Evolutionary conservation across 2,329 filamentous ascomycete genomes (phyloP).

Genomic region (Venturia nashicola): DNA sequence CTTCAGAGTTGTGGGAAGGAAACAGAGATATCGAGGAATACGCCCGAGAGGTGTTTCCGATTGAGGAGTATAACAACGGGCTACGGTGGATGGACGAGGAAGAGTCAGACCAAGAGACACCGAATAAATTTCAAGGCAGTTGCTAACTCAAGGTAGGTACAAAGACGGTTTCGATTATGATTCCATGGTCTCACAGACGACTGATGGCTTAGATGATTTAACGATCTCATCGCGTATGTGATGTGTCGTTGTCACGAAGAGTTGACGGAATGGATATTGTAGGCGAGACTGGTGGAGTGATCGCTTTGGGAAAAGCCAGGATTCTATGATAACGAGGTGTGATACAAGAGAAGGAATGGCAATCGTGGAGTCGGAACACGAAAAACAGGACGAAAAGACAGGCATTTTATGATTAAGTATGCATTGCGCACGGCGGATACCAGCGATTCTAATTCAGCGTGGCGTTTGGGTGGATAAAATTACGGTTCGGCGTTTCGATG

Average conservation of each 20-base stretch:
- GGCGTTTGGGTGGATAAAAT: background rate
- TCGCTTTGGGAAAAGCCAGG: background rate
- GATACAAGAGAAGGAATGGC: background rate
- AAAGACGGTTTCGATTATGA: conserved; percentile 1
- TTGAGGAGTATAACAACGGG: conserved; percentile 91
- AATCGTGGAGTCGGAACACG: background rate
- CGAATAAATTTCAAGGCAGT: background rate
- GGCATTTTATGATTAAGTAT: background rate
- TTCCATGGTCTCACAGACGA: background rate
- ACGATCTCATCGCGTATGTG: background rate
- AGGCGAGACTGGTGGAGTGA: background rate
- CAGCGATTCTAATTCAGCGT: background rate
- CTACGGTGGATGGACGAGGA: conserved; percentile 74
- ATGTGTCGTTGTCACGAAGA: background rate
- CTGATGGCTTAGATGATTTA: background rate
- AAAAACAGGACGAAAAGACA: background rate
- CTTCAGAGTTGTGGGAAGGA: conserved; percentile 80
- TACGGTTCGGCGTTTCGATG: background rate
- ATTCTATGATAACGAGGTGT: background rate
- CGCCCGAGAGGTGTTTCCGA: conserved; percentile 80
- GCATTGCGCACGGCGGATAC: background rate
- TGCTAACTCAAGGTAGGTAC: conserved; percentile 1
- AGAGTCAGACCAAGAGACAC: conserved; percentile 12
- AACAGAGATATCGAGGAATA: conserved; percentile 88
- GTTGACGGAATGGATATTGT: no score